These are phyloP conservation scores for Macadamia tetraphylla DNA, from an alignment of 164 flowering plant species.

Conservation along the genomic window DNA sequence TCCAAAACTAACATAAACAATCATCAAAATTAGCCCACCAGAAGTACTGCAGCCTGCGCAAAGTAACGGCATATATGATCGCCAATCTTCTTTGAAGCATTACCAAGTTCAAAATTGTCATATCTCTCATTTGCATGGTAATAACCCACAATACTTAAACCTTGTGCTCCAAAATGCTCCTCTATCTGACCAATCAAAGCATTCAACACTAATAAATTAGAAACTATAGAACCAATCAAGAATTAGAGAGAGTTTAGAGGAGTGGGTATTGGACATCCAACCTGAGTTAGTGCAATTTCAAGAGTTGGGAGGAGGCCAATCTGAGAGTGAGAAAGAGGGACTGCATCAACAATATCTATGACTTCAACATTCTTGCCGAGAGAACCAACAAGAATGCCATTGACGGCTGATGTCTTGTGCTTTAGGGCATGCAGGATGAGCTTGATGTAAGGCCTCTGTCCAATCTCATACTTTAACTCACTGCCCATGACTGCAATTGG, in stretches of 20 bases:
- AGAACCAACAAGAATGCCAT: slow-evolving; percentile 80
- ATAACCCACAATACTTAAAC: slow-evolving; percentile 76
- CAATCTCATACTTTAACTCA: slow-evolving; percentile 61
- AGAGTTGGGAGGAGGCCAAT: slow-evolving; percentile 83
- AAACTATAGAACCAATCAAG: slow-evolving; percentile 4
- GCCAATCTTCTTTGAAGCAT: slow-evolving; percentile 79
- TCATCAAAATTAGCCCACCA: slow-evolving; percentile 40
- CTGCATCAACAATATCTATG: slow-evolving; percentile 74
- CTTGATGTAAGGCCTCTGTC: slow-evolving; percentile 80
- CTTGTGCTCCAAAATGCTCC: slow-evolving; percentile 63
- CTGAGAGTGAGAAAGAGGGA: slow-evolving; percentile 89
- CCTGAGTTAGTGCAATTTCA: slow-evolving; percentile 87
- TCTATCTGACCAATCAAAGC: slow-evolving; percentile 48
- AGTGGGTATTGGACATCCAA: slow-evolving; percentile 12
- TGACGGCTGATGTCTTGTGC: slow-evolving; percentile 73
- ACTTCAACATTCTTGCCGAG: slow-evolving; percentile 21
- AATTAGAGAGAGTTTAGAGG: neutral
- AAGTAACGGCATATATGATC: slow-evolving; percentile 79
- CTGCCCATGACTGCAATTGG: slow-evolving; percentile 31
- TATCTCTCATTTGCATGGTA: slow-evolving; percentile 92
- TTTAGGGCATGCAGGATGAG: slow-evolving; percentile 81
- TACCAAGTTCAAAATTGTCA: slow-evolving; percentile 66
- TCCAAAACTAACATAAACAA: neutral
- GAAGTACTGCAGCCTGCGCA: slow-evolving; percentile 74
- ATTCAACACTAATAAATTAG: neutral